Conservation (phyloP, 2,329 filamentous ascomycete genomes). For the Claviceps sp. region DNA sequence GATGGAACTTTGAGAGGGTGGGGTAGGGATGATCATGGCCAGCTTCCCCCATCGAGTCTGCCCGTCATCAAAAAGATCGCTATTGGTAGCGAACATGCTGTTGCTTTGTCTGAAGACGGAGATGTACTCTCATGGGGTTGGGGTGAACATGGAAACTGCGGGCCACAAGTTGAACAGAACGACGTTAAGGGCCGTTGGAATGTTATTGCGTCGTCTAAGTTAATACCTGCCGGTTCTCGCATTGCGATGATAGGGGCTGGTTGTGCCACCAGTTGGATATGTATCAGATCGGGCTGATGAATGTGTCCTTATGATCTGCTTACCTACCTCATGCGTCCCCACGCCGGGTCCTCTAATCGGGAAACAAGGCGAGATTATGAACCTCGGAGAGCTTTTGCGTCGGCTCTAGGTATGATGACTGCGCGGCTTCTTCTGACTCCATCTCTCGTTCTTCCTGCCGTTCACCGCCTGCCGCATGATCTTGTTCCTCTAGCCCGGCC, state of each 20-base stretch:
- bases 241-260: constrained; percentile 63
- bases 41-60: constrained; percentile 53
- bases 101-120: constrained; percentile 52
- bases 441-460: constrained; percentile 9
- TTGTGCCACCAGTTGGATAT: constrained; percentile 80
- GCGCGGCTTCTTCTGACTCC: constrained; percentile 9
- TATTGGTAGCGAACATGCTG: constrained; percentile 79
- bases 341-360: constrained; percentile 15
- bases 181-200: constrained; percentile 60
- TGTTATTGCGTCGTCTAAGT: constrained; percentile 45
- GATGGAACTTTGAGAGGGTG: constrained; percentile 54
- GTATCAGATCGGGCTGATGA: constrained; percentile 20
- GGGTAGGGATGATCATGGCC: constrained; percentile 78
- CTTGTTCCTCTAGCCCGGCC: constrained; percentile 22
- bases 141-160: constrained; percentile 97
- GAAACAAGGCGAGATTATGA: constrained; percentile 30
- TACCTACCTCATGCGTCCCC: no score
- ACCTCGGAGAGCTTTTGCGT: constrained; percentile 64
- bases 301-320: background rate
- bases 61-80: constrained; percentile 51
- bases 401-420: constrained; percentile 41
- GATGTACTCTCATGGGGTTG: constrained; percentile 82
- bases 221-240: constrained; percentile 34
- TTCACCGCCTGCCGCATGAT: constrained; percentile 10
- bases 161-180: constrained; percentile 47